Evolutionary conservation across 257 asterid genomes (phyloP), one percentile per base, ranked within the genome.

Genomic region (Salvia splendens): DNA sequence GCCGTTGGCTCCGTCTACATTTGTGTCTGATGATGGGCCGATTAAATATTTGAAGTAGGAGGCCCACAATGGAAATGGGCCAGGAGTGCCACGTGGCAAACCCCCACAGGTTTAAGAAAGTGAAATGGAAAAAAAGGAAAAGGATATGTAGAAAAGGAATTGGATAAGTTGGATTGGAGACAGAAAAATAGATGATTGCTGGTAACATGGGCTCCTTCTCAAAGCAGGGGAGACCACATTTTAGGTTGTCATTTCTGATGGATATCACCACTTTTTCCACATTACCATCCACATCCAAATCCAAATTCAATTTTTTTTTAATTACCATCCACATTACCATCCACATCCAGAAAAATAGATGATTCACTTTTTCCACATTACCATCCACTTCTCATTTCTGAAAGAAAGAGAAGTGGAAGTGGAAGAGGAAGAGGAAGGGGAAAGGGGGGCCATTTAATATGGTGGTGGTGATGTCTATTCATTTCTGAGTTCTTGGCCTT

Each of bases 131-230:
- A 48, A 50, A 17, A 28, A 50, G 7, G 59, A 71, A 71, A 12
- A 10, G 65, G 50, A 56, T 14, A 68, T 46, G 72, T 55, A 24
- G 30, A 24, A 24, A 24, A 24, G 2, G 16, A n/a, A 59, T 33
- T 47, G 81, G 84, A 80, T 62, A 70, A 69, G 70, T 69, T 61
- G 72, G 70, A 62, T 15, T 12, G 80, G 58, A 72, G 68, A 75
- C 64, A 62, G 66, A 53, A 61, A 76, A 67, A 40, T 20, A 71
- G 75, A 42, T 56, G 72, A 75, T 54, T 70, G 82, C 73, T 76
- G 65, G 82, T 77, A 83, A 86, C 93, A 78, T 84, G 86, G 86
- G 75, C 46, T 24, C 30, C 30, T 76, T 78, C 71, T 82, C 67
- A 61, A 75, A 71, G 68, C 65, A 72, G 36, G 77, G 85, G 86